Evolutionary conservation across 225 moss, liverwort and hornwort genomes (phyloP), one percentile per base, ranked within the genome.

Genomic region (Bryoerythrophyllum caledonicum): DNA sequence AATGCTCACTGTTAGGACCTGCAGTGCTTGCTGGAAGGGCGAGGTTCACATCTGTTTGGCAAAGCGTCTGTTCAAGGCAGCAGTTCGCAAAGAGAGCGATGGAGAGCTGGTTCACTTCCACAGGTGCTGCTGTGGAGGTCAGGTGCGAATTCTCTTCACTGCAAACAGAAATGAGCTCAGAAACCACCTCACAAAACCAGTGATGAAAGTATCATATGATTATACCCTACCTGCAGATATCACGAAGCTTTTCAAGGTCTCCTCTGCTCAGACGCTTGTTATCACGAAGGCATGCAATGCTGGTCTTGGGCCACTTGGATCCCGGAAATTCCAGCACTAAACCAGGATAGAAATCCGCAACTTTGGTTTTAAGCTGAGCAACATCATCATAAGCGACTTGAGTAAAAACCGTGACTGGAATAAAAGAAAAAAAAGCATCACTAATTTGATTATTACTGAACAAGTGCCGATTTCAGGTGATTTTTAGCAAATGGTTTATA

Each of bases 261-360:
- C 75, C 76, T 77, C 86, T 76, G 63, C 76, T 90, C 8, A 97
- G 90, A 27, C 86, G 87, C 73, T 82, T 84, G 23, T 88, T 79
- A 65, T 97, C 97, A 26, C 76, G 81, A 78, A 97, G 82, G 78
- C 97, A 97, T 44, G 82, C 97, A 41, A 97, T 54, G 82, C 90
- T 94, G 10, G 89, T 91, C 82, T 97, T 97, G 12, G 97, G 97
- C 97, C 97, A 97, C 78, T 86, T 97, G 35, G 97, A 97, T 79
- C 97, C 97, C 1, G 97, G 90, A 70, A 85, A 90, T 62, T 97
- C 97, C 70, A 62, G 65, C 56, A 79, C 73, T 38, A 97, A 48
- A 63, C 91, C 90, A 71, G 79, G 82, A 75, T 89, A 79, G 2
- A 73, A 56, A 49, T 71, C 65, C 51, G 70, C 86, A 73, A 97